A percentile compares a stretch with the other conserved stretches of the same genome.
Evolutionary conservation across 768 basidiomycete species (phyloP).

Genomic region (Leccinum variicolor): DNA sequence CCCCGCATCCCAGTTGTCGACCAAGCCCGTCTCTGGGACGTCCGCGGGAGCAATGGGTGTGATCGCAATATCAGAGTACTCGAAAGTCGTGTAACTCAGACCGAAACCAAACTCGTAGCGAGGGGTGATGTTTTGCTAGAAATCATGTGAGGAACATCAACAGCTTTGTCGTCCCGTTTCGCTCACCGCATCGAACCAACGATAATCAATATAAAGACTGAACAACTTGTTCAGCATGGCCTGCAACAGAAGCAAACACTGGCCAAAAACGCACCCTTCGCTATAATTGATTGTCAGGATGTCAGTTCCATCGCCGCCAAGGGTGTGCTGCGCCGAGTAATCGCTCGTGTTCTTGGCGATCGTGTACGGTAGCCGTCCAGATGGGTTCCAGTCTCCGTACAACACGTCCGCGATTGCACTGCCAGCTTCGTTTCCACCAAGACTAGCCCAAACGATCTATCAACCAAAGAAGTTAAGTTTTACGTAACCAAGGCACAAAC

Average conservation of each 20-base stretch:
- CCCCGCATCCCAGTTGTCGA: slow-evolving; percentile 58
- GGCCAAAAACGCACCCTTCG: slow-evolving; percentile 37
- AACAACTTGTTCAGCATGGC: neutral
- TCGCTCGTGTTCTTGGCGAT: slow-evolving; percentile 59
- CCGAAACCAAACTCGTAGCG: slow-evolving; percentile 92
- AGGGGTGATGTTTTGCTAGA: slow-evolving; percentile 64
- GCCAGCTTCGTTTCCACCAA: slow-evolving; percentile 75
- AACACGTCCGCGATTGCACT: slow-evolving; percentile 75
- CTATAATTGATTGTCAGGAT: slow-evolving; percentile 57
- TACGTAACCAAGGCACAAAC: neutral
- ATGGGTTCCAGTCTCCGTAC: slow-evolving; percentile 75
- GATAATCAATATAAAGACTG: slow-evolving; percentile 67
- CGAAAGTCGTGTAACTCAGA: slow-evolving; percentile 79
- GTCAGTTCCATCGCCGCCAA: slow-evolving; percentile 23
- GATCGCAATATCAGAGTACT: slow-evolving; percentile 59
- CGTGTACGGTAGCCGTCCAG: slow-evolving; percentile 67
- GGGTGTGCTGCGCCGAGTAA: slow-evolving; percentile 42
- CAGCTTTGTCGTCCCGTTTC: slow-evolving; percentile 1
- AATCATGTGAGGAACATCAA: neutral
- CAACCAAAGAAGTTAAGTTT: slow-evolving; percentile 10
- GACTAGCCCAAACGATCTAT: slow-evolving; percentile 46
- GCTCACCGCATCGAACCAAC: slow-evolving; percentile 64
- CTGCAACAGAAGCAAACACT: too few relatives aligned
- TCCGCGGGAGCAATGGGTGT: slow-evolving; percentile 36
- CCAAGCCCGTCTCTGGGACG: slow-evolving; percentile 27